phyloP scores from a whole-genome alignment of 2,329 filamentous ascomycete genomes.

The Pseudocercospora fijiensis region DNA sequence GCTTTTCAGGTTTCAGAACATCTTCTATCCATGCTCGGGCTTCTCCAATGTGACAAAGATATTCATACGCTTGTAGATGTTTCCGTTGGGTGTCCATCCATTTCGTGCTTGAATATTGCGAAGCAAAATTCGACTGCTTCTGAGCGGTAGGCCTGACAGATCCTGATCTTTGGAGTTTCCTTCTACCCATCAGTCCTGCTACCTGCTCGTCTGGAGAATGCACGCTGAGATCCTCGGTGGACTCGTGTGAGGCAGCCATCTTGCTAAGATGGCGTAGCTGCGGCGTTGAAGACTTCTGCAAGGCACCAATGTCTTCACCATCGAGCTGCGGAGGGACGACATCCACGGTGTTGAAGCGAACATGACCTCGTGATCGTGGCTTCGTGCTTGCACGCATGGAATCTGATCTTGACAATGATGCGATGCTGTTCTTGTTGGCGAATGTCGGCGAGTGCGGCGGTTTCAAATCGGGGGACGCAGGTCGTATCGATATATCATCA shows the following conservation, averaged over 20 bases:
- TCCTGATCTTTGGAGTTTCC: conserved; percentile 70
- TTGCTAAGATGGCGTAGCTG: conserved; percentile 85
- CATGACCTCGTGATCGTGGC: conserved; percentile 34
- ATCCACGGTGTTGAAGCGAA: conserved; percentile 37
- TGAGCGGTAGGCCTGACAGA: conserved; percentile 56
- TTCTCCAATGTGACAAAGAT: conserved; percentile 97
- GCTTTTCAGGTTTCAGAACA: conserved; percentile 71
- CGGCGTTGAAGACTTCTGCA: conserved; percentile 85
- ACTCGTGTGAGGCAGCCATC: conserved; percentile 68
- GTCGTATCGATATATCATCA: conserved; percentile 27
- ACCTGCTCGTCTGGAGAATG: conserved; percentile 79
- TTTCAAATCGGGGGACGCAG: conserved; percentile 28
- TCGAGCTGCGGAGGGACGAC: conserved; percentile 33
- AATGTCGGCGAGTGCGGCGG: conserved; percentile 29
- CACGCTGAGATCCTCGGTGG: conserved; percentile 77
- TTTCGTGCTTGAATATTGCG: conserved; percentile 67
- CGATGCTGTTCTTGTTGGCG: conserved; percentile 35
- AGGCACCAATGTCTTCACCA: conserved; percentile 66
- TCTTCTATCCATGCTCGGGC: conserved; percentile 99
- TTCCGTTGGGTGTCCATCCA: conserved; percentile 99
- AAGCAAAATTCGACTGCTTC: conserved; percentile 37
- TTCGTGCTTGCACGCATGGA: conserved; percentile 39
- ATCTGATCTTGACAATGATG: conserved; percentile 40
- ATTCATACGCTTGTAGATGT: conserved; percentile 95
- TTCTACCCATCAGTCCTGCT: conserved; percentile 77